Conservation (phyloP, 1,139 yeast species). For the Zygosaccharomyces sapae region DNA sequence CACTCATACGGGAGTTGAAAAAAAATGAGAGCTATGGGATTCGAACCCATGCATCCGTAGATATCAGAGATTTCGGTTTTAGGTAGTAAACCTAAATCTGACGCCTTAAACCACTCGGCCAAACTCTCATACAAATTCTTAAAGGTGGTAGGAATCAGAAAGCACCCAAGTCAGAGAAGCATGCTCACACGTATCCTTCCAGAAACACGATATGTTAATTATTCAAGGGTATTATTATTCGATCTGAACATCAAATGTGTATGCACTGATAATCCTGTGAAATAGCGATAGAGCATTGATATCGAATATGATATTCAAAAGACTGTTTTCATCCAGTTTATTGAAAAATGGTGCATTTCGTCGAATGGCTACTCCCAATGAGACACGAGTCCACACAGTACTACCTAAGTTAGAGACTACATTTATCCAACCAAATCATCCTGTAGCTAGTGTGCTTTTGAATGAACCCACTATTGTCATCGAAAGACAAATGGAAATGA, state of each 20-base stretch:
- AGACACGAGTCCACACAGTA: not conserved
- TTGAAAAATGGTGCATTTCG: conserved; percentile 15
- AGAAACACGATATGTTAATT: no score
- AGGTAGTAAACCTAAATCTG: conserved; percentile 29
- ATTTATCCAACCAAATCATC: conserved; percentile 21
- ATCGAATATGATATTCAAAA: conserved; percentile 6
- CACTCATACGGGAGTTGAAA: conserved; percentile 2
- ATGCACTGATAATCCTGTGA: not conserved
- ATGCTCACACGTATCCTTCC: not conserved
- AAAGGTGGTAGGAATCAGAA: not conserved
- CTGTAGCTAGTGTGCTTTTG: conserved; percentile 41
- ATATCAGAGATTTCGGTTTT: conserved; percentile 28
- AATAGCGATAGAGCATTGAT: not conserved
- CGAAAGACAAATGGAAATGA: conserved; percentile 81
- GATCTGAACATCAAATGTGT: no score
- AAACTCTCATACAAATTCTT: conserved; percentile 24
- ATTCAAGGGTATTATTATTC: no score
- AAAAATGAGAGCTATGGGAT: conserved; percentile 33
- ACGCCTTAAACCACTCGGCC: conserved; percentile 36
- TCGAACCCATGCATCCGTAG: conserved; percentile 36
- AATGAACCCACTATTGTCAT: conserved; percentile 79
- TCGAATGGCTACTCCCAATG: conserved; percentile 8
- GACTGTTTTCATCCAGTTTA: conserved; percentile 8
- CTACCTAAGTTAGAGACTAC: conserved; percentile 8
- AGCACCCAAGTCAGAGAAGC: not conserved